A percentile compares a stretch with the other conserved stretches of the same genome.
Evolutionary conservation across 208 protist genomes (phyloP).

Genomic region (Leishmania turanica): DNA sequence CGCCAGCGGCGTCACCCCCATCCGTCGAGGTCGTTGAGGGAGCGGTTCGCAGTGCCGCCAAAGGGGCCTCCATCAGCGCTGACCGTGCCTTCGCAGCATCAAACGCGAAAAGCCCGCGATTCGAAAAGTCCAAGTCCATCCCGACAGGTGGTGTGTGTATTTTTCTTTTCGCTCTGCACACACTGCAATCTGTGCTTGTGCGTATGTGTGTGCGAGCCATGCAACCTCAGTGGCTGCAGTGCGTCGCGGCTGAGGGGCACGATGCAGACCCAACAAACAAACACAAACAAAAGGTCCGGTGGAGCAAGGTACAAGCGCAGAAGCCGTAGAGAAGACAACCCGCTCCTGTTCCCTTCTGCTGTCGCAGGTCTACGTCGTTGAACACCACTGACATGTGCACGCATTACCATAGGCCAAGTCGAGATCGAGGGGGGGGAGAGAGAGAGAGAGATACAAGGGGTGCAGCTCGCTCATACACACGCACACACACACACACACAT

Average conservation of each 20-base stretch:
- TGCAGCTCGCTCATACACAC: background rate
- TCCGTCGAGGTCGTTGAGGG: background rate
- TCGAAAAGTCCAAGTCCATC: constrained; percentile 81
- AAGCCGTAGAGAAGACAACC: background rate
- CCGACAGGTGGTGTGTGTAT: background rate
- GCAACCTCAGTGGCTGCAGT: background rate
- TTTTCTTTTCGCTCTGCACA: background rate
- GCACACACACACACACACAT: too few relatives aligned
- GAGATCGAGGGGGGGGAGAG: background rate
- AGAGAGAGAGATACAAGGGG: background rate
- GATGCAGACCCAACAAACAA: background rate
- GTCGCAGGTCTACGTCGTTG: background rate
- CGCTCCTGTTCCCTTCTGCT: background rate
- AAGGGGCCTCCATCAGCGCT: background rate
- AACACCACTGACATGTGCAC: background rate
- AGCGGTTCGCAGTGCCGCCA: background rate
- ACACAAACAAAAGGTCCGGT: background rate
- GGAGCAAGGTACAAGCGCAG: background rate
- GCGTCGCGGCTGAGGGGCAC: background rate
- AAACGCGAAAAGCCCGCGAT: constrained; percentile 70
- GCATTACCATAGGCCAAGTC: background rate
- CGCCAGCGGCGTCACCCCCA: background rate
- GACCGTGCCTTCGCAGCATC: constrained; percentile 47
- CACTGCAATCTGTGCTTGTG: background rate
- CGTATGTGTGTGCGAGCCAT: background rate